Evolutionary conservation across 192 early-diverging fungal species (phyloP).

Genomic region (Spinellus fusiger): DNA sequence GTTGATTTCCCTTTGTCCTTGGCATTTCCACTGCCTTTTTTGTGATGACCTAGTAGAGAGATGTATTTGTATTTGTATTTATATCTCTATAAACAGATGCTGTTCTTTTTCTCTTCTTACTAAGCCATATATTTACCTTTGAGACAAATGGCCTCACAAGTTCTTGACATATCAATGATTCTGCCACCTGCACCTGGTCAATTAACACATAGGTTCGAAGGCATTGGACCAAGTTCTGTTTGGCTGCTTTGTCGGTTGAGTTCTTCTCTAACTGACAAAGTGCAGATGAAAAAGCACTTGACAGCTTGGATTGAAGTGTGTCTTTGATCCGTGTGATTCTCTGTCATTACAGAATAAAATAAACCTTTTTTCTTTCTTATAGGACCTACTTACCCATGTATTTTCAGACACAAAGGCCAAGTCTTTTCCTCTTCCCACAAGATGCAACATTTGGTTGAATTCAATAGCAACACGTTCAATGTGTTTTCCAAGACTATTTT

Average conservation of each 20-base stretch:
- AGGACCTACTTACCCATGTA: conserved; percentile 53
- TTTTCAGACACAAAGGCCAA: conserved; percentile 67
- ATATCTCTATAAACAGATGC: not conserved
- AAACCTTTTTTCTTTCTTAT: not conserved
- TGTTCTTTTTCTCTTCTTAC: no score
- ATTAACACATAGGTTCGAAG: conserved; percentile 70
- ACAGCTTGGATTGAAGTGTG: conserved; percentile 54
- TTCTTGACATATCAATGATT: conserved; percentile 52
- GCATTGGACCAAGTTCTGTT: conserved; percentile 56
- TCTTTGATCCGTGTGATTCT: conserved; percentile 69
- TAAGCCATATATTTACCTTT: no score
- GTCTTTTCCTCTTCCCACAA: conserved; percentile 54
- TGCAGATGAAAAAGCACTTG: conserved; percentile 47
- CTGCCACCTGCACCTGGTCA: conserved; percentile 60
- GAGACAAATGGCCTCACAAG: conserved; percentile 48
- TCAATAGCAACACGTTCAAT: conserved; percentile 81
- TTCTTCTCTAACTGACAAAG: conserved; percentile 28
- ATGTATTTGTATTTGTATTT: no score
- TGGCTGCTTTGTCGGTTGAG: conserved; percentile 26
- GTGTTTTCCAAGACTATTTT: conserved; percentile 53
- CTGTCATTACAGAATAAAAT: conserved; percentile 22
- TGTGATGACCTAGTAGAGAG: conserved; percentile 1
- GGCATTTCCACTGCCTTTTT: not conserved
- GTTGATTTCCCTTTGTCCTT: not conserved
- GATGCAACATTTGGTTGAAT: conserved; percentile 78